These are phyloP conservation scores for Pelargonium australe DNA, from an alignment of 441 rosid species.

Conservation along the genomic window DNA sequence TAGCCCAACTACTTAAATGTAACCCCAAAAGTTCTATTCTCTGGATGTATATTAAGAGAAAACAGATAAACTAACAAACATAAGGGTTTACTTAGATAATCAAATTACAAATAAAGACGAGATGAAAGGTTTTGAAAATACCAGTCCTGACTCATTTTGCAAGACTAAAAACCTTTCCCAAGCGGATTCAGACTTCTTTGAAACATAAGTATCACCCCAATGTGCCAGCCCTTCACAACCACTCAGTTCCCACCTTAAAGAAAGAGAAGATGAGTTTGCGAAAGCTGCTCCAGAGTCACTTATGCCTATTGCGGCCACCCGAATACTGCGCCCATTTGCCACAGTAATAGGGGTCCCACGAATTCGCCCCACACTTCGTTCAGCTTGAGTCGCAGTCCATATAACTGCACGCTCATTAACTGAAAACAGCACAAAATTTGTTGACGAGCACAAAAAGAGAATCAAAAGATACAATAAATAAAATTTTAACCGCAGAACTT, in stretches of 20 bases:
- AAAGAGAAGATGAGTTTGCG: slow-evolving; percentile 90
- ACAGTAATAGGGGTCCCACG: slow-evolving; percentile 65
- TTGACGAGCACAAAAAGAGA: slow-evolving; percentile 11
- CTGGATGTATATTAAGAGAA: neutral
- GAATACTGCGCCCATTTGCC: slow-evolving; percentile 80
- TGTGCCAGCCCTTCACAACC: slow-evolving; percentile 63
- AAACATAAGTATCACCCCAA: slow-evolving; percentile 60
- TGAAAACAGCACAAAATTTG: slow-evolving; percentile 31
- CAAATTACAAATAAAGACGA: slow-evolving; percentile 12
- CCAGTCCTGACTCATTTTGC: slow-evolving; percentile 81
- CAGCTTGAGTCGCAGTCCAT: slow-evolving; percentile 54
- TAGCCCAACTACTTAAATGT: neutral
- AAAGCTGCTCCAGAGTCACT: slow-evolving; percentile 63
- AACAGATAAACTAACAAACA: neutral
- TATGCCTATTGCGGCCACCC: slow-evolving; percentile 75
- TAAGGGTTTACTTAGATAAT: neutral
- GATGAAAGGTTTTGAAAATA: slow-evolving; percentile 29
- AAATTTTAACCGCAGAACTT: slow-evolving; percentile 3
- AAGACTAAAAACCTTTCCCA: slow-evolving; percentile 87
- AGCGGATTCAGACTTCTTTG: slow-evolving; percentile 41
- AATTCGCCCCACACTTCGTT: slow-evolving; percentile 45
- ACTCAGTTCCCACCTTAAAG: slow-evolving; percentile 74
- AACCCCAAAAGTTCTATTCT: neutral
- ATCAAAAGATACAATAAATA: slow-evolving; percentile 5
- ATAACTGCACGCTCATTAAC: slow-evolving; percentile 68